Evolutionary conservation across 495 filamentous ascomycete genomes (phyloP).

Genomic region (Neurospora sp.): DNA sequence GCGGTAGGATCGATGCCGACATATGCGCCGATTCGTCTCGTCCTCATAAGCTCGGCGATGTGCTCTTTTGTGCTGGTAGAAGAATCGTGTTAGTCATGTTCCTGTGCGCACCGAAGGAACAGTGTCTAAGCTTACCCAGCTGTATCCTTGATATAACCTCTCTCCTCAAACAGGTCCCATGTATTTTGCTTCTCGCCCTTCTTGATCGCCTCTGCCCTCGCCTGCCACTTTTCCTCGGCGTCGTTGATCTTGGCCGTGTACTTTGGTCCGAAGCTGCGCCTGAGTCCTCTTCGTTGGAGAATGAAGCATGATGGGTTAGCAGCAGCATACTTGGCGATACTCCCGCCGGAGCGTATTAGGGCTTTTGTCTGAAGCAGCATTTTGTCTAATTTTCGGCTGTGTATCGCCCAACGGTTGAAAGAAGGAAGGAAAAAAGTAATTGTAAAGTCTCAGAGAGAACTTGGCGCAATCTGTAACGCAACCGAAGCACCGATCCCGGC

Average conservation of each 20-base stretch:
- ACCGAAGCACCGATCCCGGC: neutral
- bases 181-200: conserved; percentile 53
- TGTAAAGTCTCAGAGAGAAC: neutral
- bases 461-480: neutral
- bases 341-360: neutral
- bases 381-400: neutral
- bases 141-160: conserved; percentile 69
- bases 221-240: conserved; percentile 48
- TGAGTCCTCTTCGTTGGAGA: neutral
- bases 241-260: conserved; percentile 42
- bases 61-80: conserved; percentile 39
- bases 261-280: conserved; percentile 28
- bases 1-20: conserved; percentile 91
- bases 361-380: neutral
- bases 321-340: neutral
- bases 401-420: neutral
- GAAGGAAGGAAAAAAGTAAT: neutral
- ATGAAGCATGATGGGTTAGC: neutral
- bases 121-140: conserved; percentile 54
- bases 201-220: conserved; percentile 45
- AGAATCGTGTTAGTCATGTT: neutral
- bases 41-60: conserved; percentile 60
- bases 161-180: conserved; percentile 61
- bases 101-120: neutral
- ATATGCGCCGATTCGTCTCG: conserved; percentile 67